A percentile compares a stretch with the other conserved stretches of the same genome.
Evolutionary conservation across 2,329 filamentous ascomycete genomes (phyloP).

Genomic region (Nothomitra cinnamomea): DNA sequence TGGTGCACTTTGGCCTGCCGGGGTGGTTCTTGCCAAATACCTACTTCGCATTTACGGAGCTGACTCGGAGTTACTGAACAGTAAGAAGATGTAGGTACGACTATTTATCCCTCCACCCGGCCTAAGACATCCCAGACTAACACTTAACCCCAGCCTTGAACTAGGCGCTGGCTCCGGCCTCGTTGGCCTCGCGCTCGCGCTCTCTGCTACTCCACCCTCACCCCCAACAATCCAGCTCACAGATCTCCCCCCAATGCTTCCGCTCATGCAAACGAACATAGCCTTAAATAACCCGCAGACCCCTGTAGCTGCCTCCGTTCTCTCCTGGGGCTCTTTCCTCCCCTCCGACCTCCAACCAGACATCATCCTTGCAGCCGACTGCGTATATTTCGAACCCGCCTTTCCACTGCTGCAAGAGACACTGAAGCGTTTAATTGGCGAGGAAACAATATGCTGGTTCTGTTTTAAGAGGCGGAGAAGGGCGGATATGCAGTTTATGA

Average conservation of each 20-base stretch:
- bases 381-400: conserved; percentile 91
- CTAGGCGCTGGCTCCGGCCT: conserved; percentile 83
- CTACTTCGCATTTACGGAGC: conserved; percentile 48
- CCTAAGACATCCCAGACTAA: too few relatives aligned
- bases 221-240: conserved; percentile 49
- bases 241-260: conserved; percentile 73
- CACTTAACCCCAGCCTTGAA: conserved; percentile 48
- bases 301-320: conserved; percentile 47
- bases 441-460: conserved; percentile 55
- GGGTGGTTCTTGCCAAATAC: conserved; percentile 74
- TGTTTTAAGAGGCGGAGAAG: conserved; percentile 88
- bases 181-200: conserved; percentile 48
- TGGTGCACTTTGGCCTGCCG: conserved; percentile 86
- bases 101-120: background rate
- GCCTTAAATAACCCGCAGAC: conserved; percentile 48
- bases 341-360: conserved; percentile 33
- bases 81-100: conserved; percentile 54
- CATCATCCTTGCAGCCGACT: conserved; percentile 85
- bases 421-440: conserved; percentile 52
- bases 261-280: conserved; percentile 77
- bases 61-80: conserved; percentile 39
- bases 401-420: conserved; percentile 78
- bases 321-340: conserved; percentile 52
- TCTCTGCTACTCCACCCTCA: conserved; percentile 21
- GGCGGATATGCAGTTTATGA: conserved; percentile 39